phyloP scores from a whole-genome alignment of 2,329 filamentous ascomycete species.

The Xylogone sp. region DNA sequence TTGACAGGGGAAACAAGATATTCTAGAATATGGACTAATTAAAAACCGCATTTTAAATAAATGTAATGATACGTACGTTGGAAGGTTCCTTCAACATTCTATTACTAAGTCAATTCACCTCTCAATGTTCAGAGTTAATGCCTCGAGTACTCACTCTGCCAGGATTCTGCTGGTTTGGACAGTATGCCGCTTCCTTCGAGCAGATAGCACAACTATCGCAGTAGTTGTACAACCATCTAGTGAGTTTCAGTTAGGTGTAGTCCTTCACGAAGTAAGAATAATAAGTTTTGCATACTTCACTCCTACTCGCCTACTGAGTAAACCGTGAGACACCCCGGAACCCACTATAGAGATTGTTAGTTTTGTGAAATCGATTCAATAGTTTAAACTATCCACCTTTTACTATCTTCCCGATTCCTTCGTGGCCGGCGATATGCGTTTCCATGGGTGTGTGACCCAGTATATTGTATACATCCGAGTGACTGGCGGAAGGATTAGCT shows the following conservation, averaged over 20 bases:
- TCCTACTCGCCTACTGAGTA: conserved; percentile 56
- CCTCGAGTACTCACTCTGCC: conserved; percentile 40
- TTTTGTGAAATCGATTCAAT: neutral
- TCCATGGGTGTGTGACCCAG: conserved; percentile 17
- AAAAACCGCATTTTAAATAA: neutral
- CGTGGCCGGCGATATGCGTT: neutral
- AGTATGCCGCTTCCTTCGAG: conserved; percentile 37
- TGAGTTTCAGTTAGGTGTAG: neutral
- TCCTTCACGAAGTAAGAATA: neutral
- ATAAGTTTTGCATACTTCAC: conserved; percentile 43
- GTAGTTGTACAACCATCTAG: conserved; percentile 40
- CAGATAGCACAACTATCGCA: conserved; percentile 49
- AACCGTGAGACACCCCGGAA: conserved; percentile 40
- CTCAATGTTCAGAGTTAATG: neutral
- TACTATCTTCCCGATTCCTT: conserved; percentile 1
- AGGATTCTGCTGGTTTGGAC: conserved; percentile 52
- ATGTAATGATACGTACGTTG: conserved; percentile 3
- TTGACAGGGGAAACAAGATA: conserved; percentile 46
- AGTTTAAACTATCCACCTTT: neutral
- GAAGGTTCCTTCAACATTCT: conserved; percentile 37
- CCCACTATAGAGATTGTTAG: neutral
- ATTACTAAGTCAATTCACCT: neutral
- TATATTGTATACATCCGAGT: conserved; percentile 3
- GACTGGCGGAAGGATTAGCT: neutral
- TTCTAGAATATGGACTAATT: conserved; percentile 1